Conservation (phyloP, 108 stramenopile genomes). For the Epithemia pelagica region DNA sequence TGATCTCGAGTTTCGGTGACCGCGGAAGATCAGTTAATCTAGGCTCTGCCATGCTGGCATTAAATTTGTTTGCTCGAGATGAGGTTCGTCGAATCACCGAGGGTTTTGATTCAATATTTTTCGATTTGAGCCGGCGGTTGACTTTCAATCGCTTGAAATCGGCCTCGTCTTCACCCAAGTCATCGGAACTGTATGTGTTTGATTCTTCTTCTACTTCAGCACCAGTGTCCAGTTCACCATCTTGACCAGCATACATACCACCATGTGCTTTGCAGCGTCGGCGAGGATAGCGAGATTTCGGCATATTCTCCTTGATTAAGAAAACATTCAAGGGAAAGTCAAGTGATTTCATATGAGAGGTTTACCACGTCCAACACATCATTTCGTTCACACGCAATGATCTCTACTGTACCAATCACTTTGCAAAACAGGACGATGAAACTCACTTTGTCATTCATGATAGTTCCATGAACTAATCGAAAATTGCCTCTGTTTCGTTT, state of each 20-base stretch:
- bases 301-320: too few relatives aligned
- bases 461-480: too few relatives aligned
- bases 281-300: not conserved
- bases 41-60: slow-evolving; percentile 40
- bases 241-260: not conserved
- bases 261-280: not conserved
- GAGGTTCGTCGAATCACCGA: slow-evolving; percentile 15
- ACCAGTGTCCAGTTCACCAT: not conserved
- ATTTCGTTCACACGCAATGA: too few relatives aligned
- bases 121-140: not conserved
- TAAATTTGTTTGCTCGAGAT: slow-evolving; percentile 30
- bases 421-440: too few relatives aligned
- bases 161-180: not conserved
- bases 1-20: too few relatives aligned
- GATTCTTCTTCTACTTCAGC: not conserved
- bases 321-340: too few relatives aligned
- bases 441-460: too few relatives aligned
- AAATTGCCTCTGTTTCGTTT: too few relatives aligned
- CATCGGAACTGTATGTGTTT: not conserved
- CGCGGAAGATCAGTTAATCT: not conserved
- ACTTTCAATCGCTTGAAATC: too few relatives aligned
- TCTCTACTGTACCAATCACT: too few relatives aligned
- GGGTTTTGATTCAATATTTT: not conserved
- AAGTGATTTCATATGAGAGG: too few relatives aligned
- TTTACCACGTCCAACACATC: too few relatives aligned